Conservation (phyloP, 2,329 filamentous ascomycete genomes). For the Sporothrix phasma region DNA sequence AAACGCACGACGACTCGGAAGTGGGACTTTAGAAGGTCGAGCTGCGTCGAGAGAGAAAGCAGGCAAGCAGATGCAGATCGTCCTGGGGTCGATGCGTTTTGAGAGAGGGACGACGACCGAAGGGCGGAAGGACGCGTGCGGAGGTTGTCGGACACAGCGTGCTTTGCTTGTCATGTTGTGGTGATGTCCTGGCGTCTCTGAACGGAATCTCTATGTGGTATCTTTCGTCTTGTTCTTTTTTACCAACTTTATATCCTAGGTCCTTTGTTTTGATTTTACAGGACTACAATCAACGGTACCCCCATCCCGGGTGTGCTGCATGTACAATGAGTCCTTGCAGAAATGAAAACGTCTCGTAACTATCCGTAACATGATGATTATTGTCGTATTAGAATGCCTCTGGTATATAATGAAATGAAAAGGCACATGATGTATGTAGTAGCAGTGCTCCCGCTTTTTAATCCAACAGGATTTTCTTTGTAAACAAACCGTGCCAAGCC, state of each 20-base stretch:
- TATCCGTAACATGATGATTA: neutral
- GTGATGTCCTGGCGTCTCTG: neutral
- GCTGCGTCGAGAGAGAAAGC: neutral
- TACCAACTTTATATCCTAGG: neutral
- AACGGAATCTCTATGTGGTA: neutral
- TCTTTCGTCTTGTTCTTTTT: neutral
- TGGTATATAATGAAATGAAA: too few relatives aligned
- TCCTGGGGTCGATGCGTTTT: neutral
- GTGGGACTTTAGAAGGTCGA: neutral
- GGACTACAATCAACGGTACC: neutral
- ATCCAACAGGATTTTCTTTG: neutral
- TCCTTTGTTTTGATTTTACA: neutral
- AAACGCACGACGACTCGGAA: neutral
- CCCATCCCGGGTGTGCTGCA: neutral
- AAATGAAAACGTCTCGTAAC: neutral
- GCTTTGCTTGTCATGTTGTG: neutral
- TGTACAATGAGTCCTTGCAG: neutral
- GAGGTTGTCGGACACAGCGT: neutral
- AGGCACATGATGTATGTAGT: neutral
- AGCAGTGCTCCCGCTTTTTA: neutral
- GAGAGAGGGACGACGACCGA: neutral
- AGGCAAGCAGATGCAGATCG: neutral
- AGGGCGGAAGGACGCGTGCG: neutral
- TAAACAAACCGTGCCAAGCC: too few relatives aligned
- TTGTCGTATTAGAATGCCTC: neutral